Base-by-base conservation (phyloP, 2,329 filamentous ascomycete species). In the Corynespora cassiicola region DNA sequence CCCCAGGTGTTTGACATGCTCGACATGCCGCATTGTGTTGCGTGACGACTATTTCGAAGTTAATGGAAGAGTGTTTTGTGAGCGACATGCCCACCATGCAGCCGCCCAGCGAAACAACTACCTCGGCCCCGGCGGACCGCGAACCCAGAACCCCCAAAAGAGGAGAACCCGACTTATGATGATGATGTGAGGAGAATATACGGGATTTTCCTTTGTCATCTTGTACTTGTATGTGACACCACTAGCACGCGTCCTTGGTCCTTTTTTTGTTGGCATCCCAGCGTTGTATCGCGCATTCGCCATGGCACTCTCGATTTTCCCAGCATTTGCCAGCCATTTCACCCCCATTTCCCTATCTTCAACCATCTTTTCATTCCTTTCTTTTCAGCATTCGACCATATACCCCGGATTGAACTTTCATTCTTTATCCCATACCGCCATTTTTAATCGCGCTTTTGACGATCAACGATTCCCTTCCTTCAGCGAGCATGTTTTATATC, bases 11-110 rank as follows among this genome's bases (percentile, higher is more conserved):
- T 89, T 99, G 71, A 85, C 84, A 31, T 97, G 94, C 63, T 78
- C 79, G 31, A 86, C 89, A 52, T 97, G 92, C 63, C 81, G 83
- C 20, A 71, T 82, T 30, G 82, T 86, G 2, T 76, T 97, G 9
- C 79, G 81, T 14, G 86, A 92, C 28, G 92, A 94, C 46, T 97
- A 97, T 66, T 96, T 94, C 58, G 91, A 97, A 66, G 86, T 96
- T 52, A 83, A 82, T 25, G 88, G 88, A 16, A 78, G 75, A 28
- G 82, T 87, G 0, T 96, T 87, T 63, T 99, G 92, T 67, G 92
- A 97, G 68, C 82, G 85, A 28, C 90, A 97, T 64, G 91, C 90
- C 4, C 85, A 84, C 66, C 75, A 77, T 38, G 75, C 74, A n/a
- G 72, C 70, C 28, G 64, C 46, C 56, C 71, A 51, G 52, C 68